Evolutionary conservation across 805 yeast species (phyloP).

Genomic region (Hagleromyces aurorensis): DNA sequence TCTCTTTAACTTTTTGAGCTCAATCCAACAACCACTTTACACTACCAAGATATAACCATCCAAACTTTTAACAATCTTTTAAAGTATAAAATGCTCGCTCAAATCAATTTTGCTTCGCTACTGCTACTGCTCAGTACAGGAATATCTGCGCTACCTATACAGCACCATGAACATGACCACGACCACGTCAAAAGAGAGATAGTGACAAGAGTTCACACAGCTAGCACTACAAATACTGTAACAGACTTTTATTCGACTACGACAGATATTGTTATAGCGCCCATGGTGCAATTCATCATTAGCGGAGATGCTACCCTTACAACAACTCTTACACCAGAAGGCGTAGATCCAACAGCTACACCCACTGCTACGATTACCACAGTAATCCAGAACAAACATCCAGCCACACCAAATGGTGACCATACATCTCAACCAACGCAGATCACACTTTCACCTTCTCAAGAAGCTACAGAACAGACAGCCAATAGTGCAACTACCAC

Average conservation of each 20-base stretch:
- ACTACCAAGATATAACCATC: too few species aligned
- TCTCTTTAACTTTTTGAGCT: too few species aligned
- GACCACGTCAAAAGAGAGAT: conserved; percentile 36
- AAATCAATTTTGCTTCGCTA: conserved; percentile 1
- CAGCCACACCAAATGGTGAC: conserved; percentile 2
- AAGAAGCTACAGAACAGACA: too few species aligned
- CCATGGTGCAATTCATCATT: conserved; percentile 35
- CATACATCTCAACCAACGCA: conserved; percentile 9
- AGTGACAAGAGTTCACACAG: conserved; percentile 50
- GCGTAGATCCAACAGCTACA: conserved; percentile 29
- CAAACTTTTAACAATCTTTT: too few species aligned
- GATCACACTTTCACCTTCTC: too few species aligned
- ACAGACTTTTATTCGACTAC: conserved; percentile 36
- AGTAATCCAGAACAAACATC: conserved; percentile 8
- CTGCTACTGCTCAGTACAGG: too few species aligned
- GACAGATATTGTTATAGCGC: conserved; percentile 34
- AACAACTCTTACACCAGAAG: conserved; percentile 30
- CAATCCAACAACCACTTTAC: too few species aligned
- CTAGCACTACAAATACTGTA: conserved; percentile 41
- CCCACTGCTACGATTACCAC: conserved; percentile 32
- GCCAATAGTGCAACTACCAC: conserved; percentile 2
- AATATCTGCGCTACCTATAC: conserved; percentile 23
- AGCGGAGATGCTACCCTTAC: conserved; percentile 34
- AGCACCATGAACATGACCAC: conserved; percentile 14
- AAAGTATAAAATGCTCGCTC: conserved; percentile 3